Conservation (phyloP, 768 basidiomycete genomes). For the Udeniomyces megalosporus region DNA sequence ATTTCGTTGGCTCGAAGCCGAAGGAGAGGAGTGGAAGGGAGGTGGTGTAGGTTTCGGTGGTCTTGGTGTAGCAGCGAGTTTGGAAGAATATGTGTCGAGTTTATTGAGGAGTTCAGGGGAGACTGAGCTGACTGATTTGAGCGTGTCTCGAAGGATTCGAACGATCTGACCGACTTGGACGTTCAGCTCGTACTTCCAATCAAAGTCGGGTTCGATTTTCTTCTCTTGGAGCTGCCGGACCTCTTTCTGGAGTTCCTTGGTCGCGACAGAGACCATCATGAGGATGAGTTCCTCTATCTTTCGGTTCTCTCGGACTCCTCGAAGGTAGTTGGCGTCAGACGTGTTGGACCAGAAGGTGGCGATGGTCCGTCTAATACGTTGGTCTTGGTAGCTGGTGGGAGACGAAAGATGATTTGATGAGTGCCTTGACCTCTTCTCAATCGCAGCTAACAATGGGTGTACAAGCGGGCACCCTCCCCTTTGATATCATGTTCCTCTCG, state of each 20-base stretch:
- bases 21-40: no score
- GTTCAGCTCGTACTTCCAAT: slow-evolving; percentile 89
- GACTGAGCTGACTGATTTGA: slow-evolving; percentile 55
- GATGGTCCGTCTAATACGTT: slow-evolving; percentile 72
- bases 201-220: slow-evolving; percentile 36
- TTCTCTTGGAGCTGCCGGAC: slow-evolving; percentile 39
- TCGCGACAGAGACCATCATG: slow-evolving; percentile 85
- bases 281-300: slow-evolving; percentile 96
- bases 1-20: no score
- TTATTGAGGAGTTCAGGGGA: slow-evolving; percentile 66
- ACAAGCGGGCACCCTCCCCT: no score
- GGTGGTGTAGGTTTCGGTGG: not conserved
- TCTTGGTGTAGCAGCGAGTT: slow-evolving; percentile 45
- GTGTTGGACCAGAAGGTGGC: slow-evolving; percentile 85
- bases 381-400: slow-evolving; percentile 62
- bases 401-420: slow-evolving; percentile 5
- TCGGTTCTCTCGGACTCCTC: slow-evolving; percentile 85
- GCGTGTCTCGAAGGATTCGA: slow-evolving; percentile 62
- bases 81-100: slow-evolving; percentile 66
- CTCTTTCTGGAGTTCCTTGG: slow-evolving; percentile 74
- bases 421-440: no score
- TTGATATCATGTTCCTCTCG: no score
- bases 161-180: slow-evolving; percentile 82
- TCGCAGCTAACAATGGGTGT: no score
- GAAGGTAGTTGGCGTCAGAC: slow-evolving; percentile 65